phyloP scores from a whole-genome alignment of 2,329 filamentous ascomycete species.

The Epichloe festucae region DNA sequence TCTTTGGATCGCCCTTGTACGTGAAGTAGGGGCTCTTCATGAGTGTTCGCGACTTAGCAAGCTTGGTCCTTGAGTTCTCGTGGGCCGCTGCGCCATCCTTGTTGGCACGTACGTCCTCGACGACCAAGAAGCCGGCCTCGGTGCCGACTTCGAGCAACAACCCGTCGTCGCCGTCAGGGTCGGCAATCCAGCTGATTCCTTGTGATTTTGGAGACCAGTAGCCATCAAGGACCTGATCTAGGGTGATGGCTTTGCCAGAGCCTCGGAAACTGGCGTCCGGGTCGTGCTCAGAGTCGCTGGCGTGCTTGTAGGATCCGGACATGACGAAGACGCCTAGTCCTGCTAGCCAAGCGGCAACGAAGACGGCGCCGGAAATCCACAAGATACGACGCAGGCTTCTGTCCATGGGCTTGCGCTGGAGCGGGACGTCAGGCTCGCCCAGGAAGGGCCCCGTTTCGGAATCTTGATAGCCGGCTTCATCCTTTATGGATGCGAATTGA shows the following conservation, averaged over 20 bases:
- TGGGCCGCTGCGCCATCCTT: conserved; percentile 20
- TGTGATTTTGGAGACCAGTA: conserved; percentile 52
- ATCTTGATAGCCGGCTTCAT: conserved; percentile 19
- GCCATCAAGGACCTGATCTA: conserved; percentile 57
- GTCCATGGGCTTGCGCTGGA: conserved; percentile 46
- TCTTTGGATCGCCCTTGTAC: conserved; percentile 41
- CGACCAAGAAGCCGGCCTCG: conserved; percentile 64
- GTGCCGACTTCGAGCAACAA: conserved; percentile 63
- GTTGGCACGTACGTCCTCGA: conserved; percentile 64
- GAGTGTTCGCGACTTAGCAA: conserved; percentile 49
- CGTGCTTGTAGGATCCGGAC: conserved; percentile 51
- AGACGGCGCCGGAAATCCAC: conserved; percentile 45
- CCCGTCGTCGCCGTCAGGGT: conserved; percentile 67
- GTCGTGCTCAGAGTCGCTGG: conserved; percentile 51
- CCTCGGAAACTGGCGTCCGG: conserved; percentile 51
- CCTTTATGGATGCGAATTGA: conserved; percentile 20
- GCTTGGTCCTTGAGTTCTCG: conserved; percentile 15
- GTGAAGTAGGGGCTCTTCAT: conserved; percentile 58
- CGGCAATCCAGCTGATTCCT: conserved; percentile 63
- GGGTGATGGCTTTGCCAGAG: conserved; percentile 57
- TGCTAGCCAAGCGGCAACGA: conserved; percentile 54
- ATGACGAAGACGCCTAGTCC: conserved; percentile 55
- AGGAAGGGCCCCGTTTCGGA: conserved; percentile 44
- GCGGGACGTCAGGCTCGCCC: conserved; percentile 19
- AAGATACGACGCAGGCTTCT: conserved; percentile 49